Percentiles rank a stretch among this genome's conserved stretches.
phyloP scores from a whole-genome alignment of 2,329 filamentous ascomycete species.

The Coniochaeta hoffmannii region DNA sequence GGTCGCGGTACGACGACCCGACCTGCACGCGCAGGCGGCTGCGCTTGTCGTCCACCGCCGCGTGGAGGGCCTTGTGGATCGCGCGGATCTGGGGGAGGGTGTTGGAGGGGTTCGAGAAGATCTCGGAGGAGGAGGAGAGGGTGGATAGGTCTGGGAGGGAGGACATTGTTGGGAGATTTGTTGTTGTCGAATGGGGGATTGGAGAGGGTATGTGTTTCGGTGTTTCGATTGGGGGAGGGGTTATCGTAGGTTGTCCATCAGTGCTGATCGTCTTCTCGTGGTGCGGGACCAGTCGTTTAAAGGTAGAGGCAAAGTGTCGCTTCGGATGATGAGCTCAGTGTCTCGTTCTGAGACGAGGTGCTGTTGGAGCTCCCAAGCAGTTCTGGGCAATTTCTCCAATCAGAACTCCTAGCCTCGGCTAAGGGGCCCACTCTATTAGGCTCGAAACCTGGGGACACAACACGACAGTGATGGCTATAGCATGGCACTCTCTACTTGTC shows the following conservation, averaged over 20 bases:
- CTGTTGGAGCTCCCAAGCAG: too few species aligned
- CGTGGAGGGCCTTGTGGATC: constrained; percentile 53
- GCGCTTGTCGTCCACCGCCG: constrained; percentile 54
- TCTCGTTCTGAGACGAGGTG: neutral
- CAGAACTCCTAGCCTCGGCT: too few species aligned
- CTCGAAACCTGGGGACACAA: too few species aligned
- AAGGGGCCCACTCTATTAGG: too few species aligned
- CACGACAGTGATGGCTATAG: too few species aligned
- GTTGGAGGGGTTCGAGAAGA: constrained; percentile 32
- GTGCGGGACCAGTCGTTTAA: neutral
- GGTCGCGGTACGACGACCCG: constrained; percentile 70
- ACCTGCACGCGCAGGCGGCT: constrained; percentile 56
- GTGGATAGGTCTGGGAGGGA: constrained; percentile 36
- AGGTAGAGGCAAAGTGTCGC: neutral
- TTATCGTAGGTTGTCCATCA: neutral
- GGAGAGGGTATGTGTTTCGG: neutral
- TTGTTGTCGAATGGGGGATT: neutral
- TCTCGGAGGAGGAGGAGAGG: constrained; percentile 41
- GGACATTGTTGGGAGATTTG: neutral
- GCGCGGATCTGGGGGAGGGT: constrained; percentile 57
- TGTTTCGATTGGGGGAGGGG: too few species aligned
- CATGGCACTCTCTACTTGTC: too few species aligned
- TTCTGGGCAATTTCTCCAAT: too few species aligned
- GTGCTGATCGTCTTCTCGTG: neutral
- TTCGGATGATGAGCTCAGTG: neutral